Percentiles rank a stretch among this genome's conserved stretches.
phyloP scores from a whole-genome alignment of 2,329 filamentous ascomycete species.

The Grosmannia serpens region DNA sequence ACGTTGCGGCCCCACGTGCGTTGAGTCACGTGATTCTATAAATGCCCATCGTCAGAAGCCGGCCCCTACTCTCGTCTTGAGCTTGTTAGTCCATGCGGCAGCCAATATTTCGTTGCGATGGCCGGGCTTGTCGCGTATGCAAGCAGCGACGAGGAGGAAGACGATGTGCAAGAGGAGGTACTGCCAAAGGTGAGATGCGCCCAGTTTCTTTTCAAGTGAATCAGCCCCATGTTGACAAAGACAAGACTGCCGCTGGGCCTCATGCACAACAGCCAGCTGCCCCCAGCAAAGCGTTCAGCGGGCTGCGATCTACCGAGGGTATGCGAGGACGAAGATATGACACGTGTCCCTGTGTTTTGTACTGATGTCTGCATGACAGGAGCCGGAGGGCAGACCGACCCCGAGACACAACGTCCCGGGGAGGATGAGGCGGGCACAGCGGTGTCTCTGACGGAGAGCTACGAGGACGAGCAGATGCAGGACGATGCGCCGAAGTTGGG shows the following conservation, averaged over 20 bases:
- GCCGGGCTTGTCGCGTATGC: constrained; percentile 37
- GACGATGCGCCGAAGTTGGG: background rate
- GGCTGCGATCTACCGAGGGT: no score
- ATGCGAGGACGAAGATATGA: no score
- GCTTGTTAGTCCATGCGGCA: background rate
- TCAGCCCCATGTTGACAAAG: no score
- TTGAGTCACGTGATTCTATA: background rate
- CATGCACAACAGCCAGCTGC: no score
- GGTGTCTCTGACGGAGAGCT: background rate
- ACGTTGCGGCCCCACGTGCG: background rate
- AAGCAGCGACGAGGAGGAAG: constrained; percentile 40
- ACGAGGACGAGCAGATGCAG: background rate
- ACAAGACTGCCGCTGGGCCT: no score
- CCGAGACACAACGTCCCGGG: no score
- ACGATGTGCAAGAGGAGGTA: constrained; percentile 7
- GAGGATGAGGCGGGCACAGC: background rate
- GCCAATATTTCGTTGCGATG: constrained; percentile 17
- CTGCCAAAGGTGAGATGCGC: background rate
- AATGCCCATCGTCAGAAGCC: background rate
- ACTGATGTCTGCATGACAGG: no score
- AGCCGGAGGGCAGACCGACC: no score
- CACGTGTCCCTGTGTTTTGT: no score
- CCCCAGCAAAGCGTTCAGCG: no score
- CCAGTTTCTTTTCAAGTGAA: no score
- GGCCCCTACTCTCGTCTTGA: background rate